Conservation (phyloP, 768 basidiomycete species). For the Daedaleopsis nitida region DNA sequence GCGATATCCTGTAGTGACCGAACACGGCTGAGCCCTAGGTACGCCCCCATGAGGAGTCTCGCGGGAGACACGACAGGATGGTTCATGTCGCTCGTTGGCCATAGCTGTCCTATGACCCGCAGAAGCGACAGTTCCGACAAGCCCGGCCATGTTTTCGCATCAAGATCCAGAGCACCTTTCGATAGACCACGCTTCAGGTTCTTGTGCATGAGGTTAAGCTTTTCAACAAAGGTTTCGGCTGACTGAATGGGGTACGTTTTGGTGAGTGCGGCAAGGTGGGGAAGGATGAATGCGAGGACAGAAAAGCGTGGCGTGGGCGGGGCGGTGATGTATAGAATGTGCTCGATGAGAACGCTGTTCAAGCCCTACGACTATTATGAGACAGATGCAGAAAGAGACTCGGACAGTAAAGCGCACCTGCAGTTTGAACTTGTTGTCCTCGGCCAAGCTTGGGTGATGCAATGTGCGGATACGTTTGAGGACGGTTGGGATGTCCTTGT, state of each 20-base stretch:
- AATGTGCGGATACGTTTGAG: constrained; percentile 89
- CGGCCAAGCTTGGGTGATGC: constrained; percentile 89
- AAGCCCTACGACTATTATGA: constrained; percentile 52
- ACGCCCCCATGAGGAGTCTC: constrained; percentile 86
- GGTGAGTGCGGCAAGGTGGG: constrained; percentile 78
- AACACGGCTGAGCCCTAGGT: constrained; percentile 83
- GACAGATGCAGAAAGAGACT: neutral
- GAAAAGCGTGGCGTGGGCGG: constrained; percentile 61
- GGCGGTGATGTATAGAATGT: constrained; percentile 75
- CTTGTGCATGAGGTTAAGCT: constrained; percentile 89
- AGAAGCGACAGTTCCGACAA: constrained; percentile 79
- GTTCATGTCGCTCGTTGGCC: constrained; percentile 94
- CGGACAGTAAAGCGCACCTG: constrained; percentile 59
- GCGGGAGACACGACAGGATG: constrained; percentile 89
- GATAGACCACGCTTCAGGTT: constrained; percentile 81
- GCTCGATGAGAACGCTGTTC: constrained; percentile 80
- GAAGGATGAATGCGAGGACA: constrained; percentile 65
- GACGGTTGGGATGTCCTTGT: constrained; percentile 75
- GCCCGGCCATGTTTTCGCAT: constrained; percentile 88
- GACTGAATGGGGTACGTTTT: constrained; percentile 79
- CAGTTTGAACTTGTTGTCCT: constrained; percentile 89
- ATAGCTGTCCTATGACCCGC: constrained; percentile 76
- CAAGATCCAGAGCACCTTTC: constrained; percentile 56
- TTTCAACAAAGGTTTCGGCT: constrained; percentile 78
- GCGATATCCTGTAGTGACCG: constrained; percentile 74